Conservation (phyloP, 257 asterid genomes). For the Petunia secreta region DNA sequence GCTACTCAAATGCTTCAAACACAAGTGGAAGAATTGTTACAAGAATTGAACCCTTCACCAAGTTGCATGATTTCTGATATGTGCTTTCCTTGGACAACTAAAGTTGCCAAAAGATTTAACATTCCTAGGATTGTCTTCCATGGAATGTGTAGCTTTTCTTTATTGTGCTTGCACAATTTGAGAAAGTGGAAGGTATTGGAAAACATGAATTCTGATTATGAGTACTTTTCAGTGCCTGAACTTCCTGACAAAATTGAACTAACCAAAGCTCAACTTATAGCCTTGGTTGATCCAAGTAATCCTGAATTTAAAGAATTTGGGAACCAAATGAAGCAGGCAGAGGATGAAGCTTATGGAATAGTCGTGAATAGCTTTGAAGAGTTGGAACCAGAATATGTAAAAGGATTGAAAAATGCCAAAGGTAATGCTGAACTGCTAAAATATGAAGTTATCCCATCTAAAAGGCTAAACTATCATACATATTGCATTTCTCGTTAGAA, state of each 20-base stretch:
- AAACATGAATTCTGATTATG: slow-evolving; percentile 35
- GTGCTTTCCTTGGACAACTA: slow-evolving; percentile 47
- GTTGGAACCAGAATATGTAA: slow-evolving; percentile 47
- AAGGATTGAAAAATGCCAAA: slow-evolving; percentile 26
- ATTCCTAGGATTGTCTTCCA: slow-evolving; percentile 53
- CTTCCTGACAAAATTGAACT: slow-evolving; percentile 51
- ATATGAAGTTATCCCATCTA: neutral
- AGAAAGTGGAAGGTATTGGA: slow-evolving; percentile 27
- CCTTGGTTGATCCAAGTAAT: neutral
- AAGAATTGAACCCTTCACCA: slow-evolving; percentile 37
- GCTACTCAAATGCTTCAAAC: slow-evolving; percentile 31
- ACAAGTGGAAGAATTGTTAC: neutral
- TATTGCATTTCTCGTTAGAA: too few species aligned
- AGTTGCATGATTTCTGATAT: slow-evolving; percentile 46
- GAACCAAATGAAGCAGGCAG: slow-evolving; percentile 31
- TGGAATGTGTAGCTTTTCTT: slow-evolving; percentile 60
- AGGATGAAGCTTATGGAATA: slow-evolving; percentile 46
- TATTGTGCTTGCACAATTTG: slow-evolving; percentile 31
- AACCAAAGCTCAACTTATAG: slow-evolving; percentile 51
- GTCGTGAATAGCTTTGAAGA: slow-evolving; percentile 50
- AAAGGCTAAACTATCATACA: neutral
- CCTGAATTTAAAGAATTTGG: slow-evolving; percentile 30
- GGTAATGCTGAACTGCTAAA: neutral
- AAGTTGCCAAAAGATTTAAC: slow-evolving; percentile 28
- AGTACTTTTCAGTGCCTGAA: slow-evolving; percentile 52